Evolutionary conservation across 805 yeast species (phyloP).

Genomic region (Candida silvicultrix): DNA sequence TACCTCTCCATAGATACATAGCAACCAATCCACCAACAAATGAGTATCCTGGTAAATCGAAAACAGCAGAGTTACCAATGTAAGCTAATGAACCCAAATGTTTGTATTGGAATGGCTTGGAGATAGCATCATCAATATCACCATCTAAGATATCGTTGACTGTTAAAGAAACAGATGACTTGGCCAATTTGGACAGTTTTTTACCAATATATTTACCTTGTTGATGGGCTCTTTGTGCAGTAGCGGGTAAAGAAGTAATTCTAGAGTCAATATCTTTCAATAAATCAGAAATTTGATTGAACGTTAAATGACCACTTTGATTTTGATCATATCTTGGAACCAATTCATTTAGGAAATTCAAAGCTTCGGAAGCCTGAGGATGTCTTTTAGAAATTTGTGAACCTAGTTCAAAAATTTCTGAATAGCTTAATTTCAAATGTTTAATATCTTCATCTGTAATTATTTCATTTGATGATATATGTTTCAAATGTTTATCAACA

Average conservation of each 20-base stretch:
- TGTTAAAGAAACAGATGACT: conserved; percentile 34
- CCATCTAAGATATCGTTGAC: conserved; percentile 42
- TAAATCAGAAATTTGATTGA: conserved; percentile 43
- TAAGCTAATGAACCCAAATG: conserved; percentile 67
- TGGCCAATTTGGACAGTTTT: conserved; percentile 48
- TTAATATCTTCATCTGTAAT: conserved; percentile 47
- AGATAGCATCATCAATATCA: conserved; percentile 49
- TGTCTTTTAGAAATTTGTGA: conserved; percentile 41
- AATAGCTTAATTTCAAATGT: conserved; percentile 38
- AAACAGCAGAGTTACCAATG: conserved; percentile 65
- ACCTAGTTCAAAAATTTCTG: conserved; percentile 44
- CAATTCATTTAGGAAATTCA: conserved; percentile 41
- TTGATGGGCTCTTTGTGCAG: conserved; percentile 70
- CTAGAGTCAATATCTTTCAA: conserved; percentile 52
- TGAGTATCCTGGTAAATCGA: conserved; percentile 55
- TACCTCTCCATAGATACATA: conserved; percentile 71
- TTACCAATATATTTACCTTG: conserved; percentile 63
- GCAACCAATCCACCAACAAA: conserved; percentile 62
- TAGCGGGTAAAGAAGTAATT: conserved; percentile 64
- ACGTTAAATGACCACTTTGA: conserved; percentile 42
- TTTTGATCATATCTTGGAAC: conserved; percentile 46
- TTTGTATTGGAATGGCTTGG: conserved; percentile 53
- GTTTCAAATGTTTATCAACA: conserved; percentile 33
- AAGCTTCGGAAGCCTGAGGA: conserved; percentile 54
- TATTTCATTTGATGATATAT: conserved; percentile 27